phyloP scores from a whole-genome alignment of 371 early-diverging fungal species.

The Mortierella sp. region DNA sequence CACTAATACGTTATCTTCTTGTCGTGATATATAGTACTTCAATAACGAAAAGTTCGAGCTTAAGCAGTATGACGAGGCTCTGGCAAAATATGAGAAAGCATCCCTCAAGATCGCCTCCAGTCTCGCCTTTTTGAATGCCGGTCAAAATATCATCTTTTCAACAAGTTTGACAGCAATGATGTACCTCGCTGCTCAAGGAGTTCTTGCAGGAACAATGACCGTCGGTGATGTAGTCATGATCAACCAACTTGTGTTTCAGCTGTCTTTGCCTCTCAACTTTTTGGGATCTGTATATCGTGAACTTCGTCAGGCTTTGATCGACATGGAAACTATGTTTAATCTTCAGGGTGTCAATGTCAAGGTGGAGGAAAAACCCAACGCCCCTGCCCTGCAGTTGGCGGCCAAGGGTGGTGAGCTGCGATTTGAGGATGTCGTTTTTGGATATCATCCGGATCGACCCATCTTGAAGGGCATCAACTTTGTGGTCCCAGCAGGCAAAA shows the following conservation, averaged over 20 bases:
- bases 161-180: constrained; percentile 92
- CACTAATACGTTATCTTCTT: background rate
- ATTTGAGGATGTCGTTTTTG: constrained; percentile 91
- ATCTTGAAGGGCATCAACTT: constrained; percentile 86
- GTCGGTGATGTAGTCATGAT: constrained; percentile 98
- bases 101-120: constrained; percentile 92
- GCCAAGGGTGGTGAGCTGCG: constrained; percentile 76
- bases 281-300: constrained; percentile 98
- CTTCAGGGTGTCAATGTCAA: constrained; percentile 74
- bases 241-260: constrained; percentile 95
- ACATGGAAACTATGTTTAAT: constrained; percentile 96
- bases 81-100: constrained; percentile 90
- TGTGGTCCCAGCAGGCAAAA: constrained; percentile 87
- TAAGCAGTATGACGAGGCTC: constrained; percentile 84
- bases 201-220: constrained; percentile 82
- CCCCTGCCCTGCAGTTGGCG: constrained; percentile 40
- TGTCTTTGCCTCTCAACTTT: constrained; percentile 95
- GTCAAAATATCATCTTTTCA: constrained; percentile 94
- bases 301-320: constrained; percentile 91
- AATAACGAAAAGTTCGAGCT: constrained; percentile 92
- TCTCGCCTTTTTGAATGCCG: constrained; percentile 91
- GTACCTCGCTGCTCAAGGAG: constrained; percentile 92
- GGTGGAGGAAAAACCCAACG: constrained; percentile 68
- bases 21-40: constrained; percentile 73
- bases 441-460: constrained; percentile 81